Conservation (phyloP, 2,329 filamentous ascomycete genomes). For the Pochonia chlamydosporia region DNA sequence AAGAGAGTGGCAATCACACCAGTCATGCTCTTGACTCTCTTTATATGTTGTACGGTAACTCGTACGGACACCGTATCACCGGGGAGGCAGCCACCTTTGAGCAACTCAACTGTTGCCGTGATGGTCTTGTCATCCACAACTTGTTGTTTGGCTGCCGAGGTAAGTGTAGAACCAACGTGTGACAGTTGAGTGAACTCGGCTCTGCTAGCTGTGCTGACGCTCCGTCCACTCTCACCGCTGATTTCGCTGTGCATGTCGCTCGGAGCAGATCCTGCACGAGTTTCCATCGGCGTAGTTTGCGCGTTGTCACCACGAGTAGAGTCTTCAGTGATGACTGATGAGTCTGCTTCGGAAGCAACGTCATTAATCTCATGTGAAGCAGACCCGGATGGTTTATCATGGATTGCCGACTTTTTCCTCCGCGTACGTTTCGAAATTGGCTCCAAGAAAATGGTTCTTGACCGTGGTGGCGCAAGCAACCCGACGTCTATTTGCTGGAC, state of each 20-base stretch:
- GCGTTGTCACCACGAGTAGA: slow-evolving; percentile 27
- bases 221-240: slow-evolving; percentile 65
- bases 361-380: slow-evolving; percentile 35
- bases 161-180: slow-evolving; percentile 22
- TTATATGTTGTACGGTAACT: slow-evolving; percentile 81
- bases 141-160: slow-evolving; percentile 31
- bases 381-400: slow-evolving; percentile 36
- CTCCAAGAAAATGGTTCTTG: slow-evolving; percentile 80
- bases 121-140: slow-evolving; percentile 68
- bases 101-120: slow-evolving; percentile 76
- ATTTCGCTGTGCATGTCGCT: slow-evolving; percentile 61
- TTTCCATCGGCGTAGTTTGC: slow-evolving; percentile 25
- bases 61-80: slow-evolving; percentile 78
- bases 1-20: slow-evolving; percentile 92
- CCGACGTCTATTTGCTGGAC: slow-evolving; percentile 83
- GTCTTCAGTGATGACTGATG: slow-evolving; percentile 34
- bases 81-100: slow-evolving; percentile 76
- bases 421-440: slow-evolving; percentile 69
- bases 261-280: slow-evolving; percentile 19
- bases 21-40: slow-evolving; percentile 82
- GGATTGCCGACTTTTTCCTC: slow-evolving; percentile 48
- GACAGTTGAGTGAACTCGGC: slow-evolving; percentile 33
- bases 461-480: slow-evolving; percentile 64
- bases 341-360: slow-evolving; percentile 26
- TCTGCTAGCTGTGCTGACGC: slow-evolving; percentile 58